Base-by-base conservation (phyloP, 148 eudicot genomes). In the Camellia sinensis region DNA sequence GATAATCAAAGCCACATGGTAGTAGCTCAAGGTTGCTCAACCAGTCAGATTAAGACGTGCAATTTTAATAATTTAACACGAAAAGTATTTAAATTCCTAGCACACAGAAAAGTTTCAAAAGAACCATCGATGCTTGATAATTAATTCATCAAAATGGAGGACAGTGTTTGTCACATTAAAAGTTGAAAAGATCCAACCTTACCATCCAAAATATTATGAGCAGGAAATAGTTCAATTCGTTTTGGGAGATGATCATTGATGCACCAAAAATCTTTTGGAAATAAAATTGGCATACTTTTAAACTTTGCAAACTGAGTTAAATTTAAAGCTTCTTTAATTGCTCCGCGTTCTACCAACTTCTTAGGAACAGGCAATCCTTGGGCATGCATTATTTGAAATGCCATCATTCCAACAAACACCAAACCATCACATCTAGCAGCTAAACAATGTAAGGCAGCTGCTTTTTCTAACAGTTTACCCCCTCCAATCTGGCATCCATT, bases 351-450 rank as follows among this genome's bases (percentile, higher is more conserved):
- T 78, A 90, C 81, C 82, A 86, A 78, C 71, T 85, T 75, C 79
- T 80, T 52, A 73, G 95, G 95, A 75, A 92, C 88, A 54, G 89
- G 83, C 79, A 85, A 74, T 84, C 95, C 97, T 50, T 88, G 84
- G 80, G 90, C 94, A 89, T 87, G 89, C 98, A 94, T 91, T 65
- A 94, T 88, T 86, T 92, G 95, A 72, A 92, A 91, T 65, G 92
- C 93, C 92, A 91, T 89, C 84, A 78, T 88, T 74, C 98, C 98
- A 81, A 92, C 97, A 90, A 94, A 91, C 53, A 91, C 81, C 76
- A 92, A 73, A 74, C 92, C 91, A 85, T 92, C 95, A 77, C 92
- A 89, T 75, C 37, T 73, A 71, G 94, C 87, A 75, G 90, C 92
- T 84, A 94, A 80, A 83, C 84, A 78, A 46, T 61, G 87, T 83